Conservation (phyloP, 768 basidiomycete species). For the Austroboletus eburneus region DNA sequence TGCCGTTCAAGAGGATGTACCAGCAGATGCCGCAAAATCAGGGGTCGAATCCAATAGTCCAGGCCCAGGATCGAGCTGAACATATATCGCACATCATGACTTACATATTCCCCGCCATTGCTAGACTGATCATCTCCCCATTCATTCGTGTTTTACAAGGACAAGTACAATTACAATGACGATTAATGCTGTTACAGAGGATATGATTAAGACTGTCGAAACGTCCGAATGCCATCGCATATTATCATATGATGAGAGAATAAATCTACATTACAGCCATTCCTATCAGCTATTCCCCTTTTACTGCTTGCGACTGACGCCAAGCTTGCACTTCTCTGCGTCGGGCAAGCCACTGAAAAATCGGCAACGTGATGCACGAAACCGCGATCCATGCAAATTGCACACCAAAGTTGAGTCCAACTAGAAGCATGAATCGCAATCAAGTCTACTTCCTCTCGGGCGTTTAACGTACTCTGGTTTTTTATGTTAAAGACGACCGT, state of each 20-base stretch:
- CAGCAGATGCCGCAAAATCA: constrained; percentile 14
- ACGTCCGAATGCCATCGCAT: no score
- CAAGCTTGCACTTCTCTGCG: constrained; percentile 22
- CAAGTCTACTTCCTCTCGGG: not conserved
- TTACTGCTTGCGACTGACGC: constrained; percentile 14
- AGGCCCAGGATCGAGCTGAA: constrained; percentile 22
- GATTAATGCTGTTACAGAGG: constrained; percentile 7
- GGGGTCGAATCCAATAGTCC: constrained; percentile 15
- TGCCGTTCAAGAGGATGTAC: constrained; percentile 23
- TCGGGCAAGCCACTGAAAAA: constrained; percentile 45
- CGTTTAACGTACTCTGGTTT: constrained; percentile 44
- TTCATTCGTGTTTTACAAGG: constrained; percentile 22
- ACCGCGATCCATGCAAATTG: constrained; percentile 52
- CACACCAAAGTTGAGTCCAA: constrained; percentile 60
- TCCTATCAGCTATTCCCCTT: not conserved
- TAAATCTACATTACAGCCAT: not conserved
- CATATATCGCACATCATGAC: not conserved
- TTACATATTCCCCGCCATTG: constrained; percentile 13
- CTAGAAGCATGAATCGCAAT: constrained; percentile 28
- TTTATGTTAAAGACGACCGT: constrained; percentile 63
- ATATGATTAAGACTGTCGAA: not conserved
- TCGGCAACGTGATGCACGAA: constrained; percentile 49
- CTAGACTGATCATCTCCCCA: constrained; percentile 25
- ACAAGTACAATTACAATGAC: constrained; percentile 10
- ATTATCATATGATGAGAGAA: no score